Evolutionary conservation across 225 moss, liverwort and hornwort species (phyloP).

Genomic region (Bryoerythrophyllum caledonicum): DNA sequence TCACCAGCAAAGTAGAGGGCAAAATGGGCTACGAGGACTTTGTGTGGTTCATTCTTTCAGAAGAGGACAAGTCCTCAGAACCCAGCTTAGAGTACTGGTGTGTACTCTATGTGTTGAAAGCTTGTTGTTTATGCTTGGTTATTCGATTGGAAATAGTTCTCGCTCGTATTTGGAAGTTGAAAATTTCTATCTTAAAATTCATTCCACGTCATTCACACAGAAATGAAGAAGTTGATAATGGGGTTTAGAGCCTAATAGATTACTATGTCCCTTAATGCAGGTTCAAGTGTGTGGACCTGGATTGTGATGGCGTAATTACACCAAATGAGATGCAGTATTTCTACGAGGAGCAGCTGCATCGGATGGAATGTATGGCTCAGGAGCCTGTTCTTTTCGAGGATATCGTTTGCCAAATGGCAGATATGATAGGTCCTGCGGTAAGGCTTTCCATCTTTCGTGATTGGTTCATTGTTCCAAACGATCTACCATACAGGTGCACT

Average conservation of each 20-base stretch:
- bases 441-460: conserved; percentile 6
- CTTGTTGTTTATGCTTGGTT: not conserved
- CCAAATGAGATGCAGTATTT: conserved; percentile 99
- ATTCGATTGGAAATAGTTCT: conserved; percentile 9
- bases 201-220: not conserved
- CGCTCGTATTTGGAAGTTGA: not conserved
- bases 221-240: conserved; percentile 6
- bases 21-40: conserved; percentile 99
- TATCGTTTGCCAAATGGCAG: conserved; percentile 99
- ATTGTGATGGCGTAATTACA: conserved; percentile 95
- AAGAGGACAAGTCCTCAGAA: conserved; percentile 98
- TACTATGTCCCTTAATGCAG: conserved; percentile 40
- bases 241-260: not conserved
- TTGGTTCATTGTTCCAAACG: not conserved
- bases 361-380: conserved; percentile 99
- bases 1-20: conserved; percentile 87
- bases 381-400: conserved; percentile 99
- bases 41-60: conserved; percentile 99
- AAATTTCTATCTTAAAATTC: not conserved
- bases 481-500: not conserved
- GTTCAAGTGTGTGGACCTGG: conserved; percentile 98
- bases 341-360: conserved; percentile 96
- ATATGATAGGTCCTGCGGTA: conserved; percentile 98
- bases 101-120: conserved; percentile 19
- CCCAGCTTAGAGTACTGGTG: conserved; percentile 98